Base-by-base conservation (phyloP, 1,139 yeast genomes). In the Zhuliangozyma blackwelliae region DNA sequence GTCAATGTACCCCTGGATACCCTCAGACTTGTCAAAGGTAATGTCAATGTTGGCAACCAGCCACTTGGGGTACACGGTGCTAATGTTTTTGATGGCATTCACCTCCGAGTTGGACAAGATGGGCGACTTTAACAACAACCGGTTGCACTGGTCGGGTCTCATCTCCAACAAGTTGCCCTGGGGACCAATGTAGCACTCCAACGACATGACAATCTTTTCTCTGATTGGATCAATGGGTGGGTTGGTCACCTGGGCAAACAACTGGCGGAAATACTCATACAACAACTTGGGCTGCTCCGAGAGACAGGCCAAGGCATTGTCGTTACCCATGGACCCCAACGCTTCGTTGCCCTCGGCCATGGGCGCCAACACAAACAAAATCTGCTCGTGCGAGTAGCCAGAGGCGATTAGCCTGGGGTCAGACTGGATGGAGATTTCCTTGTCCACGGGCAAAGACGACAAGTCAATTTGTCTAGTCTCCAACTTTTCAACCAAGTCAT, bases 211-310 rank as follows among this genome's bases (percentile, higher is more conserved):
- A 51, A 92, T 87, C 45, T 84, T 82, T 66, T 92, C 98, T 61
- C 98, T 82, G 51, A 92, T 92, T 36, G 98, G 97, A 61, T 92
- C 98, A 57, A 92, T 92, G 40, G 98, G 98, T 43, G 98, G 98
- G 64, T 92, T 92, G 30, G 98, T 92, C 40, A 92, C 98, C 67
- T 92, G 98, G 29, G 98, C 98, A 65, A 92, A 92, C 54, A 92
- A 75, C 63, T 92, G 96, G 56, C 96, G 83, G 74, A 92, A 92
- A 67, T 92, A 92, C 57, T 92, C 98, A 60, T 85, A 92, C 48
- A 88, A 70, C 48, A 92, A 69, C 50, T 84, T 84, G 34, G 98
- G 97, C 63, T 89, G 95, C 56, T 87, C 92, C 33, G 96, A 84
- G 49, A 92, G 68, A 65, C 98, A 92, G 2, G 98, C 97, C 49